phyloP scores from a whole-genome alignment of 331 rosid species.

The Phaseolus coccineus region DNA sequence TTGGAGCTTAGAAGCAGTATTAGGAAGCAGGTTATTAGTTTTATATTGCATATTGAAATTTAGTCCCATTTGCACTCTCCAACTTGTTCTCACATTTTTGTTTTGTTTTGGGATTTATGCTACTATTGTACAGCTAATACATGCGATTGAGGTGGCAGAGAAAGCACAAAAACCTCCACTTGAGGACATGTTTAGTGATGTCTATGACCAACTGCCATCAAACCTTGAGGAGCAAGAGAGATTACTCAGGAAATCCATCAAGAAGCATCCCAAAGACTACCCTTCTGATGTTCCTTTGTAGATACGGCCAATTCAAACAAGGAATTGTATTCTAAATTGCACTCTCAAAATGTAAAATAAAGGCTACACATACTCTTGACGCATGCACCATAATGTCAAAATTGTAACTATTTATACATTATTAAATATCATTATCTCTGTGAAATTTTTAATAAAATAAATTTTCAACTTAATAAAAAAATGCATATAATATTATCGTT shows the following conservation, averaged over 20 bases:
- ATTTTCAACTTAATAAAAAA: slow-evolving; percentile 1
- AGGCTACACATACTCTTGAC: not conserved
- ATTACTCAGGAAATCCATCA: slow-evolving; percentile 52
- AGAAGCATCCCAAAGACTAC: slow-evolving; percentile 58
- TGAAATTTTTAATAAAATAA: not conserved
- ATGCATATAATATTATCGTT: not conserved
- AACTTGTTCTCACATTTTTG: slow-evolving; percentile 27
- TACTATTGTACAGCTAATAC: slow-evolving; percentile 53
- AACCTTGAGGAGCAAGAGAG: slow-evolving; percentile 71
- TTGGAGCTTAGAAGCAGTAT: slow-evolving; percentile 57
- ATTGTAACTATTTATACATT: no score
- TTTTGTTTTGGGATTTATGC: not conserved
- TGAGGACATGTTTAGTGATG: slow-evolving; percentile 63
- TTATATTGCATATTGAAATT: not conserved
- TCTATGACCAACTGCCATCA: slow-evolving; percentile 62
- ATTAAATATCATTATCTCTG: no score
- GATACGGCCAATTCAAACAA: slow-evolving; percentile 39
- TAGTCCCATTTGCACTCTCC: not conserved
- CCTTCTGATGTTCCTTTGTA: slow-evolving; percentile 75
- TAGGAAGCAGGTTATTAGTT: slow-evolving; percentile 59
- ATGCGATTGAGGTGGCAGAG: slow-evolving; percentile 75
- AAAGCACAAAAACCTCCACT: slow-evolving; percentile 66
- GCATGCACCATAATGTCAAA: no score
- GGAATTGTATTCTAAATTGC: slow-evolving; percentile 10
- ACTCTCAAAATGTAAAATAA: slow-evolving; percentile 27